phyloP scores from a whole-genome alignment of 2,329 filamentous ascomycete species.

The Alternaria ethzedia region DNA sequence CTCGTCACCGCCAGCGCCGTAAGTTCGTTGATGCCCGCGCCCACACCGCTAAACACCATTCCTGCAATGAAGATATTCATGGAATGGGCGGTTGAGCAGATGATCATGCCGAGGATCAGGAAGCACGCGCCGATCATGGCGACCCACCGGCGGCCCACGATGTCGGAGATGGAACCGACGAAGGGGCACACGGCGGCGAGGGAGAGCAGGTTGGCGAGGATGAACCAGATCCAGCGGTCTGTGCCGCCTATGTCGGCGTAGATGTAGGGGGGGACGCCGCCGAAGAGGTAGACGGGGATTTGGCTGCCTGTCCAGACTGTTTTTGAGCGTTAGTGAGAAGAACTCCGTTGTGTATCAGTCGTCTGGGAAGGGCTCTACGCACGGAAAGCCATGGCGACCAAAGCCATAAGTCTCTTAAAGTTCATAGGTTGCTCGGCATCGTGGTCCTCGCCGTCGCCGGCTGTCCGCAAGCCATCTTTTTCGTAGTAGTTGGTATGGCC shows the following conservation, averaged over 20 bases:
- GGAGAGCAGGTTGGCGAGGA: slow-evolving; percentile 59
- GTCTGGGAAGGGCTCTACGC: not conserved
- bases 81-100: slow-evolving; percentile 32
- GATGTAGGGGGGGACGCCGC: slow-evolving; percentile 52
- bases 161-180: slow-evolving; percentile 58
- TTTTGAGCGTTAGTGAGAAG: not conserved
- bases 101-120: slow-evolving; percentile 45
- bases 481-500: slow-evolving; percentile 55
- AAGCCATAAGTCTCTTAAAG: slow-evolving; percentile 55
- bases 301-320: slow-evolving; percentile 66
- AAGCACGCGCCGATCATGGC: slow-evolving; percentile 36
- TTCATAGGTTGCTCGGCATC: slow-evolving; percentile 11
- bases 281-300: slow-evolving; percentile 57
- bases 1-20: slow-evolving; percentile 71
- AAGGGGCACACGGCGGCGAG: slow-evolving; percentile 65
- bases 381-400: slow-evolving; percentile 51
- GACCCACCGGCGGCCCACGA: slow-evolving; percentile 40
- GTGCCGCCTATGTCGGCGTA: slow-evolving; percentile 66
- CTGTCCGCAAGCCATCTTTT: slow-evolving; percentile 53
- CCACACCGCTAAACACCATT: slow-evolving; percentile 64
- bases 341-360: not conserved
- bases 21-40: slow-evolving; percentile 71
- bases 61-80: slow-evolving; percentile 38
- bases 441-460: slow-evolving; percentile 24
- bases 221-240: slow-evolving; percentile 64